These are phyloP conservation scores for Entelexis paramagnoliae DNA, from an alignment of 1,139 yeast species.

Conservation along the genomic window DNA sequence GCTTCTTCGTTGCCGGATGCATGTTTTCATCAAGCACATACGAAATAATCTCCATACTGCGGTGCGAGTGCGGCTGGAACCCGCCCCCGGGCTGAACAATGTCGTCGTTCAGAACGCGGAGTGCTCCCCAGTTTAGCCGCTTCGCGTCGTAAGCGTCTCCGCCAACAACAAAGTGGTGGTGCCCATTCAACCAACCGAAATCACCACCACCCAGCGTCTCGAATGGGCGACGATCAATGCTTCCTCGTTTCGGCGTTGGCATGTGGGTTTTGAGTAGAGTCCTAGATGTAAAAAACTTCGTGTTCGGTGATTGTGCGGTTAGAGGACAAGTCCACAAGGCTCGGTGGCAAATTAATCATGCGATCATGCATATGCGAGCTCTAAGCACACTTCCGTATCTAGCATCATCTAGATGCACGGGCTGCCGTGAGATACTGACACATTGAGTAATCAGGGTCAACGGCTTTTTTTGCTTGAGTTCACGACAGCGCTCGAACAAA, in stretches of 20 bases:
- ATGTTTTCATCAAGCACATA: slow-evolving; percentile 28
- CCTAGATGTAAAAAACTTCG: too few species aligned
- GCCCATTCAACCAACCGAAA: slow-evolving; percentile 8
- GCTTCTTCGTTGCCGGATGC: slow-evolving; percentile 30
- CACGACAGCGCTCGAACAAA: too few species aligned
- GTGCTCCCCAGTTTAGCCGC: slow-evolving; percentile 10
- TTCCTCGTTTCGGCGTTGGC: neutral
- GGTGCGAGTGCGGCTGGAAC: slow-evolving; percentile 56
- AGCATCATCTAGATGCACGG: neutral
- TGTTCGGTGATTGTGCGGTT: too few species aligned
- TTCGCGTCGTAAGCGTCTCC: neutral
- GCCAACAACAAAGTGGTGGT: slow-evolving; percentile 9
- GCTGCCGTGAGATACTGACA: neutral
- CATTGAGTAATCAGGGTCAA: neutral
- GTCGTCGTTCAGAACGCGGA: slow-evolving; percentile 12
- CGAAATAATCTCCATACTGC: slow-evolving; percentile 46
- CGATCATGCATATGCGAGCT: neutral
- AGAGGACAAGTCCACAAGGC: too few species aligned
- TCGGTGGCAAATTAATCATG: neutral
- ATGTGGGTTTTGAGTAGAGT: neutral
- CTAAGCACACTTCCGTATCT: too few species aligned
- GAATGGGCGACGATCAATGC: slow-evolving; percentile 10
- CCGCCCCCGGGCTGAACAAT: slow-evolving; percentile 6
- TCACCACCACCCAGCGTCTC: slow-evolving; percentile 5
- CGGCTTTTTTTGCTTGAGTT: too few species aligned